phyloP scores from a whole-genome alignment of 1,284 basidiomycete species.

The Moniliella sp. region DNA sequence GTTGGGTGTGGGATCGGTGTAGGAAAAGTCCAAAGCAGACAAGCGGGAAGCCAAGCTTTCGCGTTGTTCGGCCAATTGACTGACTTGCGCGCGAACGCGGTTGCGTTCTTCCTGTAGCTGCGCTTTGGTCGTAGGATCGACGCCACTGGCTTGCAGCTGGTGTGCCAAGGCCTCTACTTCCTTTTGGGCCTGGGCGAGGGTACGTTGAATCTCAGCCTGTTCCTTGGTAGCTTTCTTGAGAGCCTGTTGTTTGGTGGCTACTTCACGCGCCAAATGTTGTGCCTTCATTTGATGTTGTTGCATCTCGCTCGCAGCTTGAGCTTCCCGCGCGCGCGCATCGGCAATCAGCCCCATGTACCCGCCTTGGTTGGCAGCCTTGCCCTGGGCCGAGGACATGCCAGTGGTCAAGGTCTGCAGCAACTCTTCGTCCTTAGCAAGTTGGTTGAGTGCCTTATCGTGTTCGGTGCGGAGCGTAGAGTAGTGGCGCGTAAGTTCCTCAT shows the following conservation, averaged over 20 bases:
- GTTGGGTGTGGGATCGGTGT: constrained; percentile 51
- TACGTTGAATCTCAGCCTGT: constrained; percentile 49
- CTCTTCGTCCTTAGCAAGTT: constrained; percentile 59
- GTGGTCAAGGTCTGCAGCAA: constrained; percentile 86
- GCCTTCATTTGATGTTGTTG: constrained; percentile 64
- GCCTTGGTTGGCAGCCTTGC: constrained; percentile 41
- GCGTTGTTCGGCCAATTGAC: constrained; percentile 47
- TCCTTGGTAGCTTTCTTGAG: constrained; percentile 52
- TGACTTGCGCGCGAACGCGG: constrained; percentile 44
- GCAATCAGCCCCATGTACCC: constrained; percentile 92
- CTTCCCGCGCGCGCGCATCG: constrained; percentile 54
- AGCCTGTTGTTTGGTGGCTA: constrained; percentile 39
- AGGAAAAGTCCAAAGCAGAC: constrained; percentile 60
- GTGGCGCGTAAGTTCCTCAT: constrained; percentile 6
- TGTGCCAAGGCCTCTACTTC: constrained; percentile 42
- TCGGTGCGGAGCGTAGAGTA: constrained; percentile 39
- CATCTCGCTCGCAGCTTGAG: constrained; percentile 60
- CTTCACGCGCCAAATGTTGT: constrained; percentile 56
- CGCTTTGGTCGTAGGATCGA: constrained; percentile 57
- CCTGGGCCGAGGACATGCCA: constrained; percentile 50
- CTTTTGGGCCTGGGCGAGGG: constrained; percentile 26
- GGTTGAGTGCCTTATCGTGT: constrained; percentile 46
- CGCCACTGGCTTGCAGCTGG: constrained; percentile 48
- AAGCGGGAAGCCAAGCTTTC: constrained; percentile 52
- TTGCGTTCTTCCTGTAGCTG: constrained; percentile 44